A percentile compares a stretch with the other conserved stretches of the same genome.
Conservation (phyloP, 2,329 filamentous ascomycete species). For the Fusarium avenaceum region DNA sequence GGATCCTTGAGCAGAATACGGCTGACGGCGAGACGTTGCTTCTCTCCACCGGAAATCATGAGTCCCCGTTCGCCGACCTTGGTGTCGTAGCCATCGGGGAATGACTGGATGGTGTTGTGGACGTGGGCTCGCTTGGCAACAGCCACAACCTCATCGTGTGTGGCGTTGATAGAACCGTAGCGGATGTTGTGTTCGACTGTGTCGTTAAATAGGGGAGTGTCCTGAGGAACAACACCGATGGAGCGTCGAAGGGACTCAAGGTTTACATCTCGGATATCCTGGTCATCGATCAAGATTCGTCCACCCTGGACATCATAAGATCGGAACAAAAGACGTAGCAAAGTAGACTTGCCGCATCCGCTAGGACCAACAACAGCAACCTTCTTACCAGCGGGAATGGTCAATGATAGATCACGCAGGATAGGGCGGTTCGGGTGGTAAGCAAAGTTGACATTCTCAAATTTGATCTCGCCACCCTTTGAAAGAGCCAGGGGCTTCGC, state of each 20-base stretch:
- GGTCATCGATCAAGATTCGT: slow-evolving; percentile 90
- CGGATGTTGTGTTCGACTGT: slow-evolving; percentile 96
- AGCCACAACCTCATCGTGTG: slow-evolving; percentile 77
- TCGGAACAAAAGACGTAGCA: slow-evolving; percentile 90
- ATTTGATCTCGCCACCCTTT: slow-evolving; percentile 88
- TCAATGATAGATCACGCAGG: slow-evolving; percentile 84
- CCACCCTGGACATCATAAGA: slow-evolving; percentile 92
- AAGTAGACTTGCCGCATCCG: slow-evolving; percentile 95
- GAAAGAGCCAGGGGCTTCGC: slow-evolving; percentile 79
- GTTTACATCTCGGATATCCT: slow-evolving; percentile 87
- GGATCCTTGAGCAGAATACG: slow-evolving; percentile 89
- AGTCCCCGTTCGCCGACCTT: slow-evolving; percentile 93
- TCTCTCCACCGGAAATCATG: slow-evolving; percentile 97
- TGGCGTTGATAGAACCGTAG: slow-evolving; percentile 86
- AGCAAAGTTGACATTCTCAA: slow-evolving; percentile 95
- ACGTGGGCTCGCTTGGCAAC: slow-evolving; percentile 88
- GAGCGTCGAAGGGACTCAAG: slow-evolving; percentile 85
- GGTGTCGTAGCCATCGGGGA: slow-evolving; percentile 90
- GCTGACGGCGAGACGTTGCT: slow-evolving; percentile 89
- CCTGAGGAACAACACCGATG: slow-evolving; percentile 96
- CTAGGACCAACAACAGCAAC: slow-evolving; percentile 95
- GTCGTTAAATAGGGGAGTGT: slow-evolving; percentile 97
- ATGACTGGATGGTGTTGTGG: slow-evolving; percentile 82
- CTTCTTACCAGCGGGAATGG: slow-evolving; percentile 95
- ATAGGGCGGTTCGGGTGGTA: slow-evolving; percentile 91